These are phyloP conservation scores for Batrachochytrium dendrobatidis DNA, from an alignment of 371 early-diverging fungal species.

Conservation along the genomic window DNA sequence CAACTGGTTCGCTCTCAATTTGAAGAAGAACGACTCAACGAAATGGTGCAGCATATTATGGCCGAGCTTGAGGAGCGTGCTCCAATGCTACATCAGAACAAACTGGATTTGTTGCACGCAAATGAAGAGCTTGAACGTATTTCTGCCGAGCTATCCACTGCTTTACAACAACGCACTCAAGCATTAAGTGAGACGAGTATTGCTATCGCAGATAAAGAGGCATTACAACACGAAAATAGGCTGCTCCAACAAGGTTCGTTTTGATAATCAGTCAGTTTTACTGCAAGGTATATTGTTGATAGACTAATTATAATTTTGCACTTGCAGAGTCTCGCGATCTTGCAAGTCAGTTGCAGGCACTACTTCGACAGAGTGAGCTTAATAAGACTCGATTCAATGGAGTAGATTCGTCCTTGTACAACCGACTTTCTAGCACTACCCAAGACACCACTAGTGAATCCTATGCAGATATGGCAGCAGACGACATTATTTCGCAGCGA, in stretches of 20 bases:
- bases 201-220: slow-evolving; percentile 17
- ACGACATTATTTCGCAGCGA: slow-evolving; percentile 25
- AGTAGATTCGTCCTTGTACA: no score
- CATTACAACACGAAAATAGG: slow-evolving; percentile 17
- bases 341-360: slow-evolving; percentile 33
- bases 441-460: no score
- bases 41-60: slow-evolving; percentile 13
- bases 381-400: background rate
- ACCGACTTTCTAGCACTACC: no score
- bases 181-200: slow-evolving; percentile 9
- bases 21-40: slow-evolving; percentile 38
- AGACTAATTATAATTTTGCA: no score
- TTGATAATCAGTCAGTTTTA: background rate
- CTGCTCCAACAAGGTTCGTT: slow-evolving; percentile 24
- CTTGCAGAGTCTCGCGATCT: slow-evolving; percentile 21
- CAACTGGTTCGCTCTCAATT: slow-evolving; percentile 35
- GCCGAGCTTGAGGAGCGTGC: slow-evolving; percentile 11
- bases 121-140: slow-evolving; percentile 35
- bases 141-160: slow-evolving; percentile 17
- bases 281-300: background rate
- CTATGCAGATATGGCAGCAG: background rate
- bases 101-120: slow-evolving; percentile 21
- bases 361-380: slow-evolving; percentile 21
- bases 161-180: slow-evolving; percentile 14
- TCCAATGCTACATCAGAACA: slow-evolving; percentile 21